Percentiles rank a stretch among this genome's conserved stretches.
Conservation (phyloP, 2,329 filamentous ascomycete species). For the Trichothecium sympodiale region DNA sequence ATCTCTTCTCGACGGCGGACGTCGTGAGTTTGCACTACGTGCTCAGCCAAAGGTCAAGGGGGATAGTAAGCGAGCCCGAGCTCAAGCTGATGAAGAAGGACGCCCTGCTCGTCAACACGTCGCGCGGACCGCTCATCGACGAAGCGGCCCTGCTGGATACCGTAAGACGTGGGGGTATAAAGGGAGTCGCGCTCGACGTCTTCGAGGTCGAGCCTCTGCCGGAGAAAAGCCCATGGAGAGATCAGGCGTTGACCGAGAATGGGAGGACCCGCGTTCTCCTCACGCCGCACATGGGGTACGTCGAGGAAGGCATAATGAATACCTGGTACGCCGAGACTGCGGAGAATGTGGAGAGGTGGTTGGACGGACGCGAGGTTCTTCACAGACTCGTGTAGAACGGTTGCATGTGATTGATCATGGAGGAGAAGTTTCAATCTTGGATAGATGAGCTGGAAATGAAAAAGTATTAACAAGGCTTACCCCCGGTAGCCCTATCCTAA, state of each 20-base stretch:
- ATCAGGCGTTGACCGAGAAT: slow-evolving; percentile 48
- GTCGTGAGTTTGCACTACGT: slow-evolving; percentile 61
- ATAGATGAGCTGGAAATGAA: too few relatives aligned
- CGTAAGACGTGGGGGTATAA: slow-evolving; percentile 47
- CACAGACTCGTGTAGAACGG: slow-evolving; percentile 2
- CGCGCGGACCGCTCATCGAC: slow-evolving; percentile 57
- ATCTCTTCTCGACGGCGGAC: slow-evolving; percentile 50
- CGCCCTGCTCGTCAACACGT: slow-evolving; percentile 61
- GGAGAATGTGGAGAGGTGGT: slow-evolving; percentile 48
- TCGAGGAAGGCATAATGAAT: slow-evolving; percentile 51
- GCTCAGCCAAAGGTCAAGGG: slow-evolving; percentile 49
- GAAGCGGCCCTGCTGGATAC: slow-evolving; percentile 51
- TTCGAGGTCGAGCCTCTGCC: slow-evolving; percentile 63
- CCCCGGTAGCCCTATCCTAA: too few relatives aligned
- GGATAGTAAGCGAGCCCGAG: slow-evolving; percentile 45
- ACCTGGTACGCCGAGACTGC: slow-evolving; percentile 58
- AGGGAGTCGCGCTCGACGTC: slow-evolving; percentile 61
- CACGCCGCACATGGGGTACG: slow-evolving; percentile 67
- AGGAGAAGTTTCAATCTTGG: too few relatives aligned
- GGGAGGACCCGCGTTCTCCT: slow-evolving; percentile 51
- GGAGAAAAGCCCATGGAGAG: slow-evolving; percentile 54
- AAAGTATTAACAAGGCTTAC: background rate
- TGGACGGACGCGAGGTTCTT: slow-evolving; percentile 9
- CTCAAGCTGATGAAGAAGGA: slow-evolving; percentile 48
- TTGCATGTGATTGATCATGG: too few relatives aligned